phyloP scores from a whole-genome alignment of 495 filamentous ascomycete genomes.

The Penicillium parvum region DNA sequence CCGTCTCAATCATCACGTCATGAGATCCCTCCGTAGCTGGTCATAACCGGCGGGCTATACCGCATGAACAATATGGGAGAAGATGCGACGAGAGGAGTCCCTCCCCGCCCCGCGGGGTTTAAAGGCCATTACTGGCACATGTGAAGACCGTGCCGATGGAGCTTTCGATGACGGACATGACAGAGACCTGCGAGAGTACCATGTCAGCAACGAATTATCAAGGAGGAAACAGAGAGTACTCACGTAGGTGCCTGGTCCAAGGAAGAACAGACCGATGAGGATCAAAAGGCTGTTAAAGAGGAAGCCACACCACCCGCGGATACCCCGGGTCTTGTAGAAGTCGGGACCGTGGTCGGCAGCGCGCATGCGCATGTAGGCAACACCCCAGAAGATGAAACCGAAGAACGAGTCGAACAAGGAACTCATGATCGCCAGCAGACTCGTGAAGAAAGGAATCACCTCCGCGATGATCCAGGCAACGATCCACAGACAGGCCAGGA shows the following conservation, averaged over 20 bases:
- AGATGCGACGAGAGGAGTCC: not conserved
- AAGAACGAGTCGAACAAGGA: slow-evolving; percentile 91
- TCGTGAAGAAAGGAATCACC: slow-evolving; percentile 87
- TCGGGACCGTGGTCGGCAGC: slow-evolving; percentile 58
- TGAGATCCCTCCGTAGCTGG: not conserved
- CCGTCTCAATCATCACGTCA: slow-evolving; percentile 1
- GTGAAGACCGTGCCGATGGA: slow-evolving; percentile 56
- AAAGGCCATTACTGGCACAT: slow-evolving; percentile 56
- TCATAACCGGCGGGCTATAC: not conserved
- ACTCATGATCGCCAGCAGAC: slow-evolving; percentile 79
- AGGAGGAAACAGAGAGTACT: slow-evolving; percentile 29
- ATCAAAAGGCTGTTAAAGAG: slow-evolving; percentile 67
- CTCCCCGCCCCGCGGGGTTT: slow-evolving; percentile 17
- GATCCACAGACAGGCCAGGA: slow-evolving; percentile 70
- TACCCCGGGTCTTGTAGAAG: slow-evolving; percentile 54
- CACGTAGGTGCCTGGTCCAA: slow-evolving; percentile 74
- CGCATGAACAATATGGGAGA: not conserved
- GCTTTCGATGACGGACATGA: slow-evolving; percentile 61
- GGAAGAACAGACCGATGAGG: slow-evolving; percentile 66
- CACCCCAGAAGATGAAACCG: slow-evolving; percentile 91
- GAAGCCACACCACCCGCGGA: slow-evolving; percentile 58
- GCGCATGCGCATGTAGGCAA: slow-evolving; percentile 82
- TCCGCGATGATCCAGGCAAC: slow-evolving; percentile 79
- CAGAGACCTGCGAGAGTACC: slow-evolving; percentile 37
- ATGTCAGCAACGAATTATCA: slow-evolving; percentile 2